A percentile compares a stretch with the other conserved stretches of the same genome.
phyloP scores from a whole-genome alignment of 2,329 filamentous ascomycete genomes.

The Drechmeria coniospora region DNA sequence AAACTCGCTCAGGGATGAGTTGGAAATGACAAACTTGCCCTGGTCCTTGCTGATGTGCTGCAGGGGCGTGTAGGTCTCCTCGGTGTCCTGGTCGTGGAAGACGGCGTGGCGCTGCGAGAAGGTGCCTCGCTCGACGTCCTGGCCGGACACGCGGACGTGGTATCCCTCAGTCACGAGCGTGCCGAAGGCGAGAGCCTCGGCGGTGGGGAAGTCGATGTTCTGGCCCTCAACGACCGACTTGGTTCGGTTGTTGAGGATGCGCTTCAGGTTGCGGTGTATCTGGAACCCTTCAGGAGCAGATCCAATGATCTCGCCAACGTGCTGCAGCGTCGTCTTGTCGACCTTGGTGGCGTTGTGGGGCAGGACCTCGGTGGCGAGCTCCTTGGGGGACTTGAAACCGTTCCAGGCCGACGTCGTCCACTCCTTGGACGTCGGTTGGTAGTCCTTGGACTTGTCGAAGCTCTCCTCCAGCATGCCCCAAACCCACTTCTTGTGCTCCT shows the following conservation, averaged over 20 bases:
- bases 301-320: slow-evolving; percentile 71
- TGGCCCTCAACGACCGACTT: slow-evolving; percentile 87
- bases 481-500: slow-evolving; percentile 99
- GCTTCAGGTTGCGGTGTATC: slow-evolving; percentile 90
- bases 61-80: slow-evolving; percentile 83
- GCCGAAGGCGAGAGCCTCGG: slow-evolving; percentile 89
- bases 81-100: slow-evolving; percentile 91
- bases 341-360: slow-evolving; percentile 83
- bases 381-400: slow-evolving; percentile 97
- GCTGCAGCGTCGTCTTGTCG: slow-evolving; percentile 53
- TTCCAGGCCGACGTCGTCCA: slow-evolving; percentile 99
- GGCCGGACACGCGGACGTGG: slow-evolving; percentile 92
- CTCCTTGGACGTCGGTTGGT: slow-evolving; percentile 89
- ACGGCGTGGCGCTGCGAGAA: slow-evolving; percentile 97
- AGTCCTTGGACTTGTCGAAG: slow-evolving; percentile 94
- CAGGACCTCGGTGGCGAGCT: slow-evolving; percentile 84
- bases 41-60: slow-evolving; percentile 83
- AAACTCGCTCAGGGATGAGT: slow-evolving; percentile 68
- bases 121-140: slow-evolving; percentile 98
- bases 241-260: slow-evolving; percentile 76
- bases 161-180: slow-evolving; percentile 83
- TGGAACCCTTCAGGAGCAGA: slow-evolving; percentile 70
- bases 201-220: slow-evolving; percentile 95
- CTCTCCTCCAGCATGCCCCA: slow-evolving; percentile 98
- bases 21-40: slow-evolving; percentile 89